Percentiles rank a stretch among this genome's conserved stretches.
phyloP scores from a whole-genome alignment of 495 filamentous ascomycete species.

The Pseudevernia furfuracea region DNA sequence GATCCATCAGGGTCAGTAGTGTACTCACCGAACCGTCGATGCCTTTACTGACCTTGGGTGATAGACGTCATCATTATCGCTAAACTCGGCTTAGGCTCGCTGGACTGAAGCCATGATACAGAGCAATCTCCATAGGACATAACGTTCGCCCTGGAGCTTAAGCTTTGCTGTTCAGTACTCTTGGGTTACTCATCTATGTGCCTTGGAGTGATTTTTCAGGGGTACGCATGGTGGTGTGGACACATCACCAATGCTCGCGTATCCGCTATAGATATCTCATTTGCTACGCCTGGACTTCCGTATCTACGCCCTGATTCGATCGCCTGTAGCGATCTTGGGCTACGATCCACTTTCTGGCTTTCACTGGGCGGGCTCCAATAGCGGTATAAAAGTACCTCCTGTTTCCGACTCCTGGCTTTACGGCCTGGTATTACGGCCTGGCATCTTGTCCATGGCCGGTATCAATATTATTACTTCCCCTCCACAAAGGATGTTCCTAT shows the following conservation, averaged over 20 bases:
- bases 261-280: background rate
- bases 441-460: background rate
- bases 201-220: background rate
- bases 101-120: background rate
- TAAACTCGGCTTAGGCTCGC: background rate
- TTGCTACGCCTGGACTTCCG: background rate
- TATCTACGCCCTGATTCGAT: background rate
- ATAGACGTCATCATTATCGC: slow-evolving; percentile 6
- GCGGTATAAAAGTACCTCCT: slow-evolving; percentile 8
- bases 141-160: background rate
- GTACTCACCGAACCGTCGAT: background rate
- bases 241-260: background rate
- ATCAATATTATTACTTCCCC: slow-evolving; percentile 1
- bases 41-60: background rate
- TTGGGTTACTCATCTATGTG: background rate
- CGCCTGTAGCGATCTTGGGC: background rate
- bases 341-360: background rate
- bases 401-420: background rate
- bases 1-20: slow-evolving; percentile 6
- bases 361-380: background rate
- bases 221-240: background rate
- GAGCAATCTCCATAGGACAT: background rate
- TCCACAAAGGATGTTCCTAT: background rate
- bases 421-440: background rate
- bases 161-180: background rate